Evolutionary conservation across 1,284 basidiomycete genomes (phyloP), one percentile per base, ranked within the genome.

Genomic region (Microbotryum intermedium): DNA sequence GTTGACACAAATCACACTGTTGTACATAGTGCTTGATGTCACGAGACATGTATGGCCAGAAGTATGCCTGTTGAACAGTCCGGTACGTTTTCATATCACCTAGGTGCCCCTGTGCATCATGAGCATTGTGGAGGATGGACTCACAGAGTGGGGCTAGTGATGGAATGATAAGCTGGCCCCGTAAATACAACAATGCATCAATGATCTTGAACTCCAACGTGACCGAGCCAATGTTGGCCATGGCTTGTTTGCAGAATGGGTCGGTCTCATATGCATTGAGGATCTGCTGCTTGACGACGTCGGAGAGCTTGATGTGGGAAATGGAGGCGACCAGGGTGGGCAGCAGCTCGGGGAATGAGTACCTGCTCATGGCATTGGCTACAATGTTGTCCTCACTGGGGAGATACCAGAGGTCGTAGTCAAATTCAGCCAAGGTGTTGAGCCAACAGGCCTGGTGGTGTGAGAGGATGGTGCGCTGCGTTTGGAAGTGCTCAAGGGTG

Each of bases 1-100:
- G 30, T 29, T 66, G 65, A 48, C 65, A 66, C 2, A 46, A 47
- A 6, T 55, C 53, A 45, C 66, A 68, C 2, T 45, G 50, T 2
- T 28, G 20, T 6, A 56, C 50, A 29, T 60, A 57, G 20, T n/a
- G 9, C 13, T 13, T 10, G 6, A 52, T 39, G 9, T 46, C n/a
- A 6, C 23, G 26, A 0, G 9, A n/a, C 76, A 79, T 79, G 21
- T 72, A 65, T 0, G 75, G 77, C 78, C 78, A 80, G 63, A 77
- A 79, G 53, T 74, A 79, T 0, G 71, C 70, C 5, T 64, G 53
- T 0, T 66, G 60, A 0, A 78, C 62, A 0, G 72, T 47, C 0
- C 57, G 66, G 53, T 77, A 77, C 20, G 69, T 69, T 54, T 78
- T 79, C 23, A 75, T 68, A 23, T 71, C 66, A 0, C 77, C 75